These are phyloP conservation scores for Chytriomyces hyalinus DNA, from an alignment of 192 early-diverging fungal species.

Conservation along the genomic window DNA sequence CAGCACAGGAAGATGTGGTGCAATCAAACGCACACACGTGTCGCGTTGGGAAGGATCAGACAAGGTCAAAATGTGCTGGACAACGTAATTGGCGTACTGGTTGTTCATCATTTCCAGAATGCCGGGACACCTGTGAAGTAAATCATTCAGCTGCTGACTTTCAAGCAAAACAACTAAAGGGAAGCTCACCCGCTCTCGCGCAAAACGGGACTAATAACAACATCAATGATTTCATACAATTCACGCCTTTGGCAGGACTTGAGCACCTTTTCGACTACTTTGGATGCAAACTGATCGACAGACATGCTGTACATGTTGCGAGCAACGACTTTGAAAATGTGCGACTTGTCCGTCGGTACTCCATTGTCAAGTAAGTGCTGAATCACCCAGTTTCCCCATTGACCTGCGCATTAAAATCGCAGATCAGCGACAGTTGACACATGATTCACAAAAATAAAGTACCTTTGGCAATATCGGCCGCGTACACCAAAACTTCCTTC, in stretches of 20 bases:
- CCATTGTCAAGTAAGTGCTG: slow-evolving; percentile 78
- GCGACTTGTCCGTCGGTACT: slow-evolving; percentile 55
- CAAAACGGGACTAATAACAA: slow-evolving; percentile 38
- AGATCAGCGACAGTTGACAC: background rate
- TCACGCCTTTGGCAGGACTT: slow-evolving; percentile 51
- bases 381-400: slow-evolving; percentile 87
- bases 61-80: slow-evolving; percentile 72
- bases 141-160: slow-evolving; percentile 29
- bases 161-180: slow-evolving; percentile 34
- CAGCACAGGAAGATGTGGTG: slow-evolving; percentile 70
- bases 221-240: slow-evolving; percentile 54
- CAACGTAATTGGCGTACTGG: slow-evolving; percentile 81
- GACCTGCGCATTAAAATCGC: slow-evolving; percentile 45
- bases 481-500: slow-evolving; percentile 64
- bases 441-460: background rate
- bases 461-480: slow-evolving; percentile 69
- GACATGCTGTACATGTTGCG: slow-evolving; percentile 57
- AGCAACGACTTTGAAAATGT: slow-evolving; percentile 52
- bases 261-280: slow-evolving; percentile 77
- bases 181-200: slow-evolving; percentile 38
- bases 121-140: slow-evolving; percentile 41
- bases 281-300: slow-evolving; percentile 77
- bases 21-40: slow-evolving; percentile 61
- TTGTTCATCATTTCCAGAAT: slow-evolving; percentile 78
- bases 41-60: slow-evolving; percentile 64